Conservation (phyloP, 495 filamentous ascomycete genomes). For the Penicillium daleae region DNA sequence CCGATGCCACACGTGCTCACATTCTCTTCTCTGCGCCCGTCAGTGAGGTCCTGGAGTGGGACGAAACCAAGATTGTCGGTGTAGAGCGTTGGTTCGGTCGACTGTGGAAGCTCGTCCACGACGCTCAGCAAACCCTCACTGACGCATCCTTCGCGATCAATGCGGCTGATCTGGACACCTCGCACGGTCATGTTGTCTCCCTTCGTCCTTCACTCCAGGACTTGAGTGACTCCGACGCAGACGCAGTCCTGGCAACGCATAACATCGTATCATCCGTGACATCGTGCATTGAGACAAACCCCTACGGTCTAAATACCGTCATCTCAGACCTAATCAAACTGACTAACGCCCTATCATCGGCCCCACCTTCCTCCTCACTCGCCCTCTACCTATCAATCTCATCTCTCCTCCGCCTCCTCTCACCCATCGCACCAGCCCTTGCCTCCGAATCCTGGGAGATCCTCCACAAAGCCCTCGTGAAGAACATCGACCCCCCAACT, state of each 20-base stretch:
- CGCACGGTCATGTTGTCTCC: slow-evolving; percentile 26
- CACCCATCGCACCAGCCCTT: slow-evolving; percentile 77
- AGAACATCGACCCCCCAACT: slow-evolving; percentile 12
- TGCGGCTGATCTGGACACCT: slow-evolving; percentile 19
- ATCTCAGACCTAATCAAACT: slow-evolving; percentile 81
- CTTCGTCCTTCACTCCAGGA: slow-evolving; percentile 36
- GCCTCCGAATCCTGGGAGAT: slow-evolving; percentile 79
- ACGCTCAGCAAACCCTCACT: slow-evolving; percentile 33
- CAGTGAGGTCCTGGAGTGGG: slow-evolving; percentile 83
- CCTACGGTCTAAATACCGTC: slow-evolving; percentile 75
- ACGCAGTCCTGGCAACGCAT: slow-evolving; percentile 66
- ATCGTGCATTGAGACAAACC: slow-evolving; percentile 64
- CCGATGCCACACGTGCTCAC: slow-evolving; percentile 83
- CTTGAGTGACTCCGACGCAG: slow-evolving; percentile 54
- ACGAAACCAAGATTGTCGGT: slow-evolving; percentile 79
- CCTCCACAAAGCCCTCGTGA: slow-evolving; percentile 44
- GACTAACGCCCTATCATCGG: slow-evolving; percentile 63
- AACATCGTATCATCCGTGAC: slow-evolving; percentile 70
- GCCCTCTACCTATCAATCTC: slow-evolving; percentile 44
- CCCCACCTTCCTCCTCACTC: slow-evolving; percentile 37
- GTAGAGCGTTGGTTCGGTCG: slow-evolving; percentile 77
- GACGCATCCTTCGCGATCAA: slow-evolving; percentile 29
- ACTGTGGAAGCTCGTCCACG: slow-evolving; percentile 60
- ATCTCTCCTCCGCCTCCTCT: slow-evolving; percentile 68
- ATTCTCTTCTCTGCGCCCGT: slow-evolving; percentile 87